A percentile compares a stretch with the other conserved stretches of the same genome.
Evolutionary conservation across 208 protist species (phyloP).

Genomic region (Phytomonas sp.): DNA sequence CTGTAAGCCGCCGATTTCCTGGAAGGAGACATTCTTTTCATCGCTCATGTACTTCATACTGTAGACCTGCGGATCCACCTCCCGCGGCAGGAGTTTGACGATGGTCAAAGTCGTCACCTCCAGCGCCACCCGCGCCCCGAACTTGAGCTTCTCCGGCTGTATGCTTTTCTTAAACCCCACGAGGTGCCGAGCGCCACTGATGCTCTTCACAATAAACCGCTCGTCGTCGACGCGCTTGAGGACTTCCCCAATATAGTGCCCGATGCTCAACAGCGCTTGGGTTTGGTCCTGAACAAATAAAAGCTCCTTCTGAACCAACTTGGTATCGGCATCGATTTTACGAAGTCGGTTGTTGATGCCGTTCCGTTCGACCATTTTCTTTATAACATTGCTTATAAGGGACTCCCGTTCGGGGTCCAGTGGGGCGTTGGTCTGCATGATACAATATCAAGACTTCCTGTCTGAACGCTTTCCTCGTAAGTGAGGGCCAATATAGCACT

Average conservation of each 20-base stretch:
- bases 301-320: constrained; percentile 83
- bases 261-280: constrained; percentile 97
- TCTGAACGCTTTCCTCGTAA: neutral
- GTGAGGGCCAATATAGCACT: neutral
- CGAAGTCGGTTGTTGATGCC: constrained; percentile 42
- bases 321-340: constrained; percentile 28
- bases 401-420: constrained; percentile 53
- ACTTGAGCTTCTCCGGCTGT: constrained; percentile 92
- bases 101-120: constrained; percentile 99
- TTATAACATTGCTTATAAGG: constrained; percentile 42
- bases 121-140: constrained; percentile 96
- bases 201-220: constrained; percentile 98
- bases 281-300: constrained; percentile 97
- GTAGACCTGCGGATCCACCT: constrained; percentile 99
- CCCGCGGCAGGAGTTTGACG: constrained; percentile 96
- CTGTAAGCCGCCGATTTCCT: constrained; percentile 96
- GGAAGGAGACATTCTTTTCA: constrained; percentile 92
- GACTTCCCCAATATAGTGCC: constrained; percentile 98
- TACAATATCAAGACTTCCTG: neutral
- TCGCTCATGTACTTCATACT: constrained; percentile 97
- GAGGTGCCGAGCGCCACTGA: constrained; percentile 97
- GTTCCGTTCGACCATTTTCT: constrained; percentile 51
- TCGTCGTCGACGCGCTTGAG: constrained; percentile 92
- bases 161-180: constrained; percentile 95
- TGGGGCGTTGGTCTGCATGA: constrained; percentile 48